phyloP scores from a whole-genome alignment of 192 early-diverging fungal species.

The Umbelopsis ramanniana region DNA sequence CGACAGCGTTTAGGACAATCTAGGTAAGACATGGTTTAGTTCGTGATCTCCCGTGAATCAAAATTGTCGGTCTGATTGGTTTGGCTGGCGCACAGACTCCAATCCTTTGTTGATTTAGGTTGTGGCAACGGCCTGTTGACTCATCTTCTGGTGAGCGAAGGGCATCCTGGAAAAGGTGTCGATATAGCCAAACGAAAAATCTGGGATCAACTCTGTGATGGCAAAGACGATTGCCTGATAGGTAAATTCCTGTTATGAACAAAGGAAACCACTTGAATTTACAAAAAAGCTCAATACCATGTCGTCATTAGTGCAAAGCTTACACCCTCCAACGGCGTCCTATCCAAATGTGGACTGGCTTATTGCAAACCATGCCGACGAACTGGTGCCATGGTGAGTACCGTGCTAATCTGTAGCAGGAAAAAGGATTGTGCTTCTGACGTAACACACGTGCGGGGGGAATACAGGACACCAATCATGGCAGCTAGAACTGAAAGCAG shows the following conservation, averaged over 20 bases:
- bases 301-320: conserved; percentile 56
- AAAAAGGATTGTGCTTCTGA: not conserved
- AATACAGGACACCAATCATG: conserved; percentile 71
- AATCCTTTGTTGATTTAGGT: conserved; percentile 80
- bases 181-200: conserved; percentile 78
- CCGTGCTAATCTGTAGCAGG: not conserved
- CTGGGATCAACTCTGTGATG: conserved; percentile 65
- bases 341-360: conserved; percentile 72
- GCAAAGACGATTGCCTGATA: conserved; percentile 46
- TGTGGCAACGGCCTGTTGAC: conserved; percentile 88
- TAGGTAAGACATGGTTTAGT: conserved; percentile 4
- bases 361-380: conserved; percentile 90
- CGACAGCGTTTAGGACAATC: conserved; percentile 22
- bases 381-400: conserved; percentile 76
- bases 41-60: not conserved
- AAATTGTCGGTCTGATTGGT: not conserved
- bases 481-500: conserved; percentile 57
- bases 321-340: conserved; percentile 53
- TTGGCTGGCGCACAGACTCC: conserved; percentile 26
- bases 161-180: conserved; percentile 72
- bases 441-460: conserved; percentile 5
- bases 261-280: no score
- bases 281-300: not conserved
- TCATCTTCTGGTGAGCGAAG: conserved; percentile 71
- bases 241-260: conserved; percentile 32